phyloP scores from a whole-genome alignment of 805 yeast species.

The Saturnispora gosingensis region DNA sequence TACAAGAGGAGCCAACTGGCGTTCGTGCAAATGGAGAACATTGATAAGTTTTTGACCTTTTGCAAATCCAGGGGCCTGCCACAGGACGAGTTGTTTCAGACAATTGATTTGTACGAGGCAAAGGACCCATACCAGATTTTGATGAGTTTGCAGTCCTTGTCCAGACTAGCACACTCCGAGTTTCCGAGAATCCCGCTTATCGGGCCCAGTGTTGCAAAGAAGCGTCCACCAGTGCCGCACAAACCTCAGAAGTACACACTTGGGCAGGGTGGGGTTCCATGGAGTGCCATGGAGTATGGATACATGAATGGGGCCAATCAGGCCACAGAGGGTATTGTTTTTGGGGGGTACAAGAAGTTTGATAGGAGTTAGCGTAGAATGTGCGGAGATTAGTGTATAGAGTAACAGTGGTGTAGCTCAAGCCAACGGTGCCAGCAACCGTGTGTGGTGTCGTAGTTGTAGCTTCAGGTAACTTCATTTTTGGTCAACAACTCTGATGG shows the following conservation, averaged over 20 bases:
- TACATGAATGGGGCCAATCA: constrained; percentile 51
- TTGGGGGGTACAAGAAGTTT: constrained; percentile 44
- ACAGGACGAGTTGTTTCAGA: constrained; percentile 74
- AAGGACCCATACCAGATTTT: constrained; percentile 72
- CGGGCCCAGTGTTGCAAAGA: constrained; percentile 48
- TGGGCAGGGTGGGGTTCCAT: constrained; percentile 27
- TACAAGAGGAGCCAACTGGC: constrained; percentile 64
- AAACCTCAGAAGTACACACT: constrained; percentile 41
- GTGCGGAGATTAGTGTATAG: no score
- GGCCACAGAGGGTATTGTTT: constrained; percentile 41
- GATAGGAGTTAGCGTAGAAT: constrained; percentile 9
- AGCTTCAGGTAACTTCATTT: no score
- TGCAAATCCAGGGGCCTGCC: constrained; percentile 62
- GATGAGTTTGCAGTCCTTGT: constrained; percentile 64
- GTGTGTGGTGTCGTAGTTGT: no score
- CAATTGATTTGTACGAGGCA: constrained; percentile 62
- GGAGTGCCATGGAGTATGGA: constrained; percentile 56
- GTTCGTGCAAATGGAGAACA: constrained; percentile 78
- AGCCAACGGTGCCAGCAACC: no score
- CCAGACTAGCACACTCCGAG: constrained; percentile 54
- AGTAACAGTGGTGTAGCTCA: no score
- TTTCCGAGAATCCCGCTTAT: constrained; percentile 39
- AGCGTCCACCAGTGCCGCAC: constrained; percentile 42
- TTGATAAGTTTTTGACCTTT: constrained; percentile 57
- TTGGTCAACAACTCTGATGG: no score